These are phyloP conservation scores for Anthostomella pinea DNA, from an alignment of 2,329 filamentous ascomycete species.

Conservation along the genomic window DNA sequence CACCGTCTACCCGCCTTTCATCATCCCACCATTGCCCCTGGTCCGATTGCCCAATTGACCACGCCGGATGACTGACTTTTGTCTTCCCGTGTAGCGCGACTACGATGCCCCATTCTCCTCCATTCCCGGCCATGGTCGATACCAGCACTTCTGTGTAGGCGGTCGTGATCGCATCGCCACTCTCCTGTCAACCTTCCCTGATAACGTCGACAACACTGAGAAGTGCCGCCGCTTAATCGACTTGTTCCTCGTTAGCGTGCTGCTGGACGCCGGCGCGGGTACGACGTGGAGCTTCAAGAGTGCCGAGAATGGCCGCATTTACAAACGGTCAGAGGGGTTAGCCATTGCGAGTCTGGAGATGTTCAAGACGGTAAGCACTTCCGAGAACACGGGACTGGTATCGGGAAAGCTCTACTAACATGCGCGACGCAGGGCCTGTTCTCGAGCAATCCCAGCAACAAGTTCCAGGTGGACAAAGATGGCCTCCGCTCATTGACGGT, in stretches of 20 bases:
- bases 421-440: slow-evolving; percentile 65
- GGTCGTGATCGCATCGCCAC: slow-evolving; percentile 43
- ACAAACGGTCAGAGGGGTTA: slow-evolving; percentile 65
- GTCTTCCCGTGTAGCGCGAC: slow-evolving; percentile 31
- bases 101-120: slow-evolving; percentile 34
- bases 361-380: slow-evolving; percentile 75
- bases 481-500: slow-evolving; percentile 73
- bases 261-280: slow-evolving; percentile 85
- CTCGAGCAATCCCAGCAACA: slow-evolving; percentile 76
- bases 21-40: no score
- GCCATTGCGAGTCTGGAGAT: slow-evolving; percentile 73
- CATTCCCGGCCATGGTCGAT: slow-evolving; percentile 56
- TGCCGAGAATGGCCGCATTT: slow-evolving; percentile 78
- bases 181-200: slow-evolving; percentile 30
- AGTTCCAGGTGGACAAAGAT: slow-evolving; percentile 83
- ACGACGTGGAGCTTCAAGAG: slow-evolving; percentile 92
- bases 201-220: slow-evolving; percentile 38
- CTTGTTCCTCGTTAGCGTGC: slow-evolving; percentile 69
- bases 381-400: no score
- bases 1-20: no score
- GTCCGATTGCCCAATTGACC: no score
- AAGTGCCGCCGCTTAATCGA: slow-evolving; percentile 52
- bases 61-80: slow-evolving; percentile 11
- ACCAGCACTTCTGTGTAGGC: slow-evolving; percentile 63
- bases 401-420: no score